phyloP scores from a whole-genome alignment of 768 basidiomycete species.

The Tylopilus rubrobrunneus region DNA sequence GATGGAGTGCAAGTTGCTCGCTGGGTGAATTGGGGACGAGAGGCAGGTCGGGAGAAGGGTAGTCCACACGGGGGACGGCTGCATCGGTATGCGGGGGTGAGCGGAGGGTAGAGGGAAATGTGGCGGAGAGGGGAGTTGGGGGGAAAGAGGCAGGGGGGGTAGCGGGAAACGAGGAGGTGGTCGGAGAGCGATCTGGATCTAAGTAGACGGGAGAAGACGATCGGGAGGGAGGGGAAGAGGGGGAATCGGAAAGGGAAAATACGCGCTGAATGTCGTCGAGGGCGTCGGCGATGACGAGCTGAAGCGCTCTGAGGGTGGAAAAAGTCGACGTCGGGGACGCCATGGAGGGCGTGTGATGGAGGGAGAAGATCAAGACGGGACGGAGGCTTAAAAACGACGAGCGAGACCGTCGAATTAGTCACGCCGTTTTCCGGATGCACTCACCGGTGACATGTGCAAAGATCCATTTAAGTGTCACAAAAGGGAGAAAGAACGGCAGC shows the following conservation, averaged over 20 bases:
- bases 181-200: conserved; percentile 33
- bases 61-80: conserved; percentile 33
- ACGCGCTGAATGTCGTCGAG: conserved; percentile 64
- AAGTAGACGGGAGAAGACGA: conserved; percentile 17
- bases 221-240: conserved; percentile 11
- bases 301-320: conserved; percentile 57
- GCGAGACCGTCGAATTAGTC: conserved; percentile 15
- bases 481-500: conserved; percentile 9
- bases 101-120: conserved; percentile 16
- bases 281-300: conserved; percentile 63
- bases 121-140: conserved; percentile 29
- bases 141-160: conserved; percentile 27
- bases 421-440: conserved; percentile 11
- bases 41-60: conserved; percentile 53
- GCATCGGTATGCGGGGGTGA: conserved; percentile 4
- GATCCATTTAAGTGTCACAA: conserved; percentile 12
- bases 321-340: conserved; percentile 50
- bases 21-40: conserved; percentile 42
- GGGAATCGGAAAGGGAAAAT: conserved; percentile 33
- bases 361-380: conserved; percentile 8
- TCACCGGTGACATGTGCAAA: background rate
- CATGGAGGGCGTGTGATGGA: conserved; percentile 18
- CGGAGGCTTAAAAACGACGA: conserved; percentile 16
- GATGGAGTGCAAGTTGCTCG: conserved; percentile 57
- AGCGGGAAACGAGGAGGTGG: conserved; percentile 17